Percentiles rank a stretch among this genome's conserved stretches.
Evolutionary conservation across 129 eudicot genomes (phyloP).

Genomic region (Escallonia rubra): DNA sequence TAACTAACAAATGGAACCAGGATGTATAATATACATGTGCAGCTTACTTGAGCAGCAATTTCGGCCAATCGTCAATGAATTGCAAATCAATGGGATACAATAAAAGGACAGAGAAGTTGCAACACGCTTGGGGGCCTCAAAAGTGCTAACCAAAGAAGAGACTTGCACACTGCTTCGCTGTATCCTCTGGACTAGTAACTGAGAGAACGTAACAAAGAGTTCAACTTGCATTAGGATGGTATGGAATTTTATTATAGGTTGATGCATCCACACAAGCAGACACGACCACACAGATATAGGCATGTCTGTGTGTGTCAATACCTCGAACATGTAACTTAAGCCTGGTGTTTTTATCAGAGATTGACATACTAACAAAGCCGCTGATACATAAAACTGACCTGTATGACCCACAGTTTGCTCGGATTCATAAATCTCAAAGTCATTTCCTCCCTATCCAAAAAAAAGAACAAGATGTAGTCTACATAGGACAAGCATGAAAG

Average conservation of each 20-base stretch:
- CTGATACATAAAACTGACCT: conserved; percentile 37
- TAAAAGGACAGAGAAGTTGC: neutral
- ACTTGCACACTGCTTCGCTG: conserved; percentile 55
- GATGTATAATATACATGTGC: no score
- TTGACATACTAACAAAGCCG: neutral
- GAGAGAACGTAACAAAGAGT: conserved; percentile 3
- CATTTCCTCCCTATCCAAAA: conserved; percentile 81
- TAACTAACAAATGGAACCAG: no score
- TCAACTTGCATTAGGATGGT: neutral
- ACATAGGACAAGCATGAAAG: neutral
- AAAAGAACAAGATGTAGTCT: neutral
- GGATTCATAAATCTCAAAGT: conserved; percentile 81
- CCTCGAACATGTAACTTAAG: no score
- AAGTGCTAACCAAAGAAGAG: conserved; percentile 53
- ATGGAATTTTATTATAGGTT: neutral
- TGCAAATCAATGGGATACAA: no score
- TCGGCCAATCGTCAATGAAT: no score
- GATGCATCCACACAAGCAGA: no score
- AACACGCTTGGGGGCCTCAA: neutral
- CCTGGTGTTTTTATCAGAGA: neutral
- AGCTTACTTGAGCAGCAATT: no score
- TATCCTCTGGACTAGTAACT: conserved; percentile 96
- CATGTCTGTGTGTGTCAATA: no score
- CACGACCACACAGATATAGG: no score
- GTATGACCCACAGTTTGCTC: conserved; percentile 84